A percentile compares a stretch with the other conserved stretches of the same genome.
phyloP scores from a whole-genome alignment of 805 yeast species.

The Starmerella floricola region DNA sequence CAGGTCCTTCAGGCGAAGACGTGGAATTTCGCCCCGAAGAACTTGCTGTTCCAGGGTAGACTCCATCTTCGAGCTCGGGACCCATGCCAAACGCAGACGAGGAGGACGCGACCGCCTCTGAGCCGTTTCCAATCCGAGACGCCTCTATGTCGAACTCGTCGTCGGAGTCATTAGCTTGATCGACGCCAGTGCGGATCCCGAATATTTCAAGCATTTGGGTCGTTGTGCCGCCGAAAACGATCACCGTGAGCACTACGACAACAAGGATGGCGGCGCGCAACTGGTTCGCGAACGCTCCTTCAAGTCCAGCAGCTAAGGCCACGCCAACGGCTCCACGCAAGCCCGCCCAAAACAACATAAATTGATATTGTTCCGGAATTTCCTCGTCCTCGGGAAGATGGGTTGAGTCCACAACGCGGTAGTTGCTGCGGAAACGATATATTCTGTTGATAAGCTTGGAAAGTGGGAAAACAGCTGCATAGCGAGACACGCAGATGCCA shows the following conservation, averaged over 20 bases:
- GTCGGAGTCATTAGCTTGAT: slow-evolving; percentile 72
- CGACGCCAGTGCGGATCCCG: slow-evolving; percentile 83
- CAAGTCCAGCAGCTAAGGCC: slow-evolving; percentile 93
- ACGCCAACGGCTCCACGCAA: slow-evolving; percentile 98
- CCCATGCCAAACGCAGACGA: not conserved
- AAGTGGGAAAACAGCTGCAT: slow-evolving; percentile 95
- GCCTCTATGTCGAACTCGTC: slow-evolving; percentile 92
- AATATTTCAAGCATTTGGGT: slow-evolving; percentile 95
- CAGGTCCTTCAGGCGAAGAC: slow-evolving; percentile 14
- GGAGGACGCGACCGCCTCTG: not conserved
- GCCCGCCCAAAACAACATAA: slow-evolving; percentile 99
- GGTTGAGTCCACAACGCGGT: slow-evolving; percentile 6
- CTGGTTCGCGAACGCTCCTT: slow-evolving; percentile 83
- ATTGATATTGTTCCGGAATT: slow-evolving; percentile 88
- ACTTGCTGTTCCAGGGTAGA: slow-evolving; percentile 28
- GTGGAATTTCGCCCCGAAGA: slow-evolving; percentile 1
- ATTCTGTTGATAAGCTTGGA: slow-evolving; percentile 75
- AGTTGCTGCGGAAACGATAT: slow-evolving; percentile 41
- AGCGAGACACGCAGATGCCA: slow-evolving; percentile 86
- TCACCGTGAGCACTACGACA: slow-evolving; percentile 91
- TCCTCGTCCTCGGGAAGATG: slow-evolving; percentile 41
- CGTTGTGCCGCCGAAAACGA: slow-evolving; percentile 94
- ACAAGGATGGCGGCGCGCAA: slow-evolving; percentile 89
- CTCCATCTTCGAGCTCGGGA: slow-evolving; percentile 21
- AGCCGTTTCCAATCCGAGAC: not conserved